Evolutionary conservation across 257 asterid genomes (phyloP), one percentile per base, ranked within the genome.

Genomic region (Verbascum thapsus): DNA sequence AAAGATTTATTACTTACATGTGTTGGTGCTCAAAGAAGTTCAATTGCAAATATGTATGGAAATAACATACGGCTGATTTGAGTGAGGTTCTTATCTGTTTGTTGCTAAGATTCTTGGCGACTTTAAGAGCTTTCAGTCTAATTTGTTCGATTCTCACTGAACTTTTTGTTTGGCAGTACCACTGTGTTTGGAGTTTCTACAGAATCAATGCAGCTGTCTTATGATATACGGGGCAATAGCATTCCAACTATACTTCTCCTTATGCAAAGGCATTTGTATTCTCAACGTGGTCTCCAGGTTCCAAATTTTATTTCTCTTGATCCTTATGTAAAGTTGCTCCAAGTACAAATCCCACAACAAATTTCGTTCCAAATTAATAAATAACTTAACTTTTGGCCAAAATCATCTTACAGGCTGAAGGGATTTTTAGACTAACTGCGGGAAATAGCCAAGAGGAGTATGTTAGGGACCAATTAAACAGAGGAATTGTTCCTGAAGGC

Each of bases 101-200:
- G 2, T 5, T 26, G 32, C 32, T 26, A 26, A 26, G 19, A 43
- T 43, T 17, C 0, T 43, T 43, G 50, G 16, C 16, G 4, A 43
- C 18, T 43, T 15, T 26, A 5, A 5, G 32, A 26, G 32, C 32
- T 26, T 26, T 26, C 32, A 5, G 32, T 26, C 32, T 26, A 26
- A 26, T 26, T 26, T 1, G n/a, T n/a, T 64, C 41, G 42, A 32
- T 48, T 20, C 68, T 74, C 51, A 7, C 12, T 43, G 48, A 45
- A 22, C 16, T 10, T 45, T 20, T 71, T 75, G 65, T 68, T 69
- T 72, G 67, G 62, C 32, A 94, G 99, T 77, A 80, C 99, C 72
- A 94, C 98, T 39, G 98, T 94, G 45, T 94, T 94, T 64, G 99
- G 99, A 80, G 98, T 94, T 64, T 94, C 99, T 10, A 86, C 99